Base-by-base conservation (phyloP, 208 protist species). In the Cochliopodium minus region DNA sequence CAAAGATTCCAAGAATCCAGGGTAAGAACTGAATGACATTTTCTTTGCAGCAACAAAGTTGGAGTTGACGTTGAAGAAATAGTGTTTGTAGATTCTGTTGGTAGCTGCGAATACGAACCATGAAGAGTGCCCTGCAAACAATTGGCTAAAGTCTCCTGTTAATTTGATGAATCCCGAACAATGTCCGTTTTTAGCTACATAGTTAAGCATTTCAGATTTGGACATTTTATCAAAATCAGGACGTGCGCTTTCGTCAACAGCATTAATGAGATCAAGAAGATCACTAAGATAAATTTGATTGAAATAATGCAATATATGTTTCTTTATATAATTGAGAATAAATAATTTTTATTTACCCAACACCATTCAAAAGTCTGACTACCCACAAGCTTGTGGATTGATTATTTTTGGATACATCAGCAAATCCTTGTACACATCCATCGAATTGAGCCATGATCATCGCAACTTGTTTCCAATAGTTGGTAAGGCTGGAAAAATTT, bases 101-200 rank as follows among this genome's bases (percentile, higher is more conserved):
- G 66, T 72, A n/a, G 38, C 35, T 33, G 25, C 42, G 50, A 71
- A 75, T 28, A n/a, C 34, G 38, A 61, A 54, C 61, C 63, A 73
- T 25, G 66, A 61, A 11, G 54, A 15, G 26, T 75, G 70, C 20
- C 70, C 70, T 38, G 63, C 50, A 36, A 72, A 72, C 15, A 76
- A 38, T 15, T 65, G 52, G 13, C n/a, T 22, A 28, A 65, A 66
- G 43, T 76, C 57, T 22, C 33, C 33, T 6, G 58, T 66, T 35
- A 76, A 32, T 32, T 71, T 72, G 35, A 76, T 59, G 4, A 76
- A 26, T 5, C 51, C 62, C 9, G 39, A 62, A 57, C 70, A 76
- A n/a, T 74, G 48, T 17, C 52, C 23, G 28, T 48, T 55, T 1
- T 33, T 22, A 17, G 10, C 5, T 17, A 63, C 32, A 15, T 28